Evolutionary conservation across 257 asterid genomes (phyloP).

Genomic region (Nicotiana benthamiana): DNA sequence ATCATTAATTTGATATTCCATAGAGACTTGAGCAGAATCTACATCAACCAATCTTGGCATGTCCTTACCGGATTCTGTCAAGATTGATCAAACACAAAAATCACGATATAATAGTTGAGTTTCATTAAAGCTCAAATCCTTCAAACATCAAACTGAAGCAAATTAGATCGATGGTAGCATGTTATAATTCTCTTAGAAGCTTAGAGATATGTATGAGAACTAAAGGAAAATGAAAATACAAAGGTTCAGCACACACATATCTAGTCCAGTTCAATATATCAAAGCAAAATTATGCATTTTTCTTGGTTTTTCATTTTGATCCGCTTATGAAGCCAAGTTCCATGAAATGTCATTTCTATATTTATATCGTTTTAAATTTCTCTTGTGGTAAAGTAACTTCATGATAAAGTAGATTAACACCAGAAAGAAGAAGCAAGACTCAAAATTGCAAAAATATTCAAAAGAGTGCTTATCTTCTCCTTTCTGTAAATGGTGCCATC

Average conservation of each 20-base stretch:
- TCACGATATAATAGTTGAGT: too few relatives aligned
- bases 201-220: too few relatives aligned
- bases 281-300: neutral
- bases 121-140: neutral
- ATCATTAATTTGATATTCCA: neutral
- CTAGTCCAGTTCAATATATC: too few relatives aligned
- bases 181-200: neutral
- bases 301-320: too few relatives aligned
- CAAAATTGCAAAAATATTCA: too few relatives aligned
- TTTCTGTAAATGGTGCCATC: constrained; percentile 48
- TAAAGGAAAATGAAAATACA: too few relatives aligned
- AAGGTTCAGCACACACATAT: too few relatives aligned
- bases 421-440: too few relatives aligned
- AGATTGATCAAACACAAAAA: neutral
- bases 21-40: neutral
- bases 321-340: too few relatives aligned
- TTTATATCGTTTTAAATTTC: neutral
- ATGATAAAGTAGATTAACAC: too few relatives aligned
- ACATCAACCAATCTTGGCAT: neutral
- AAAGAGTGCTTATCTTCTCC: constrained; percentile 2
- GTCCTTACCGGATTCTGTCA: neutral
- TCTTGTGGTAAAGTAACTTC: neutral
- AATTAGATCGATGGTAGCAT: too few relatives aligned
- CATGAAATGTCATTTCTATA: too few relatives aligned
- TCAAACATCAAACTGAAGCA: neutral